Conservation (phyloP, 1,284 basidiomycete species). For the Pisolithus thermaeus region DNA sequence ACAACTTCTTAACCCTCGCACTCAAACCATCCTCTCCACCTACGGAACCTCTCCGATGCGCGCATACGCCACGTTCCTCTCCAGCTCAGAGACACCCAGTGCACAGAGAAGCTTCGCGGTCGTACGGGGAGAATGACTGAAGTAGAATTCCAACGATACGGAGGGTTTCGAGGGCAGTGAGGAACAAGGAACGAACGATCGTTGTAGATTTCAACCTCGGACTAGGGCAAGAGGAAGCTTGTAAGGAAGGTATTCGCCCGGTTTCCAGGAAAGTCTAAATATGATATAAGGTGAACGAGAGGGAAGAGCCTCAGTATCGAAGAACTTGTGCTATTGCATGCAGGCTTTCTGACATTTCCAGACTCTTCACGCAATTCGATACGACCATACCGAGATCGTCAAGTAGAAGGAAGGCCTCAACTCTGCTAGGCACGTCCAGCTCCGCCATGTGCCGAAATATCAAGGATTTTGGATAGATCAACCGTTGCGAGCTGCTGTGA, state of each 20-base stretch:
- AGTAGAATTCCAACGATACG: constrained; percentile 69
- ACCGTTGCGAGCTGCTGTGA: constrained; percentile 11
- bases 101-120: constrained; percentile 57
- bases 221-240: constrained; percentile 62
- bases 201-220: constrained; percentile 33
- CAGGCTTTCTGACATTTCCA: constrained; percentile 45
- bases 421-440: constrained; percentile 14
- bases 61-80: constrained; percentile 36
- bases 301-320: constrained; percentile 29
- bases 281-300: neutral
- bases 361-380: constrained; percentile 16
- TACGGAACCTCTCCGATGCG: constrained; percentile 16
- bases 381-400: constrained; percentile 18
- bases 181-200: constrained; percentile 40
- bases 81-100: constrained; percentile 42
- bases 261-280: neutral
- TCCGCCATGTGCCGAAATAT: constrained; percentile 3
- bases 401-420: constrained; percentile 23
- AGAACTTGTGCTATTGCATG: constrained; percentile 40
- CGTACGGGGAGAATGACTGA: constrained; percentile 77
- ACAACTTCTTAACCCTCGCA: constrained; percentile 25
- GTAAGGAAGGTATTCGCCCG: constrained; percentile 71
- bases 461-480: constrained; percentile 3
- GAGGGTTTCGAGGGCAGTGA: constrained; percentile 62
- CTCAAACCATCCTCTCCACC: constrained; percentile 6